These are phyloP conservation scores for Neurospora sp. DNA, from an alignment of 495 filamentous ascomycete genomes.

Conservation along the genomic window DNA sequence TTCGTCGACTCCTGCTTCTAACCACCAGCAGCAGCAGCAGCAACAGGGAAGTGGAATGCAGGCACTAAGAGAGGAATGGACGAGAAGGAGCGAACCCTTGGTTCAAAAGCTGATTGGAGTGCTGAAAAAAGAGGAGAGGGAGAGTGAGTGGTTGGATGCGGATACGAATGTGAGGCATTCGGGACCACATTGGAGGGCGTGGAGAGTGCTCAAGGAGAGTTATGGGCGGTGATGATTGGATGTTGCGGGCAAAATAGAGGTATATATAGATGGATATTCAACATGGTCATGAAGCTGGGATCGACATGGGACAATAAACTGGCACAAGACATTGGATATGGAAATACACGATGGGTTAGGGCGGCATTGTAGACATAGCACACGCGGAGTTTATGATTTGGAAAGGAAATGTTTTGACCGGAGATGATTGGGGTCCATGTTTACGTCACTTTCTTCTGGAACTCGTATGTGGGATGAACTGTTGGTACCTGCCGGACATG, in stretches of 20 bases:
- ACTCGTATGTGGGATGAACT: not conserved
- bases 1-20: not conserved
- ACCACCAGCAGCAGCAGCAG: not conserved
- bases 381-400: not conserved
- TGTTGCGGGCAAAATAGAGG: not conserved
- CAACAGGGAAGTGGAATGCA: not conserved
- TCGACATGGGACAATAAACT: not conserved
- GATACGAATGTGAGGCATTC: slow-evolving; percentile 3
- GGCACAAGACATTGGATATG: not conserved
- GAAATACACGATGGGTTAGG: not conserved
- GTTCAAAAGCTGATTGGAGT: not conserved
- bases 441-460: not conserved
- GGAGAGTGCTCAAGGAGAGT: slow-evolving; percentile 1
- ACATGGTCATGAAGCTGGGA: not conserved
- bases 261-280: not conserved
- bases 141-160: slow-evolving; percentile 1
- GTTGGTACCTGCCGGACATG: not conserved
- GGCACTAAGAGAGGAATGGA: not conserved
- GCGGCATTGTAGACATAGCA: not conserved
- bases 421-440: not conserved
- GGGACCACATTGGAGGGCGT: not conserved
- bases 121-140: not conserved
- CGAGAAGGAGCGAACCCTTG: not conserved
- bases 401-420: not conserved
- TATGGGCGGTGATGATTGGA: not conserved